Evolutionary conservation across 805 yeast genomes (phyloP), one percentile per base, ranked within the genome.

Genomic region (Wickerhamiella hasegawae): DNA sequence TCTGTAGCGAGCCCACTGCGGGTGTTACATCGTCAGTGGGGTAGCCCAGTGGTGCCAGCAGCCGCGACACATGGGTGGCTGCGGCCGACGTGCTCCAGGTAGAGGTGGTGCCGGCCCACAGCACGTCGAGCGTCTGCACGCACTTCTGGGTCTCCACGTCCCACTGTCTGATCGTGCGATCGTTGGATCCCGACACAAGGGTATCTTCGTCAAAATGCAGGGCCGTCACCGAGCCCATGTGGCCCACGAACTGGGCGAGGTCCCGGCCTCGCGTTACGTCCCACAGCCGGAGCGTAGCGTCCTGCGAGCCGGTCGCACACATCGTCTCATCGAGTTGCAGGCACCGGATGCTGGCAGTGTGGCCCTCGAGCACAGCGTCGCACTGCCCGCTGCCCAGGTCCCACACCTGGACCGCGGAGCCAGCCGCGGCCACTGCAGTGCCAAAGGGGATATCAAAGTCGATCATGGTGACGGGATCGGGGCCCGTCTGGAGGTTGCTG

Each of bases 401-500:
- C 94, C 94, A 84, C 4, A 84, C 78, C 43, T 76, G 66, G 3
- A 83, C 76, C 0, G 78, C 70, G 50, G 76, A 80, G 51, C 83
- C 94, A 45, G 72, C 57, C 0, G 94, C 82, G 12, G 85, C 69
- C 2, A 83, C 85, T 53, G 82, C 46, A 1, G 73, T 72, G 2
- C 84, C 85, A 54, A 74, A 78, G 11, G 87, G 87, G 18, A 67
- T 60, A 48, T 77, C 83, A 50, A 78, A 77, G 43, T 74, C 84
- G 39, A 78, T 50, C 23, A 72, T 63, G 1, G 71, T 65, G 17
- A 79, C 59, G 2, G 68, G 43, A 30, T 65, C 70, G 3, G 60
- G 61, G 46, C 75, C 81, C 1, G 73, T 73, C 12, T 60, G 49
- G 30, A 75, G 57, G 12, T 62, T 52, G 25, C 60, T 53, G 20